phyloP scores from a whole-genome alignment of 257 asterid species.

The Solanum pennellii region DNA sequence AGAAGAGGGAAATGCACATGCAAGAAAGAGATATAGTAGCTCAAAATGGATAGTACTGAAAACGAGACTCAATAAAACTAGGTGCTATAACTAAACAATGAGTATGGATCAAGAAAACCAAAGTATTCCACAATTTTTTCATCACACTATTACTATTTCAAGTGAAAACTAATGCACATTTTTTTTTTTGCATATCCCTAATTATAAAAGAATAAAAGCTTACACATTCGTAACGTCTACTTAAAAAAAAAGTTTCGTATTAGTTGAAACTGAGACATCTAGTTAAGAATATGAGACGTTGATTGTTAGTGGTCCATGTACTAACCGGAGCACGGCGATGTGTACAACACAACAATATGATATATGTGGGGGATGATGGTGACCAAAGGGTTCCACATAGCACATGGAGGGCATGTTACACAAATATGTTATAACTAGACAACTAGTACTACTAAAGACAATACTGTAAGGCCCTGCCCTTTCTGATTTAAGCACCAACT shows the following conservation, averaged over 20 bases:
- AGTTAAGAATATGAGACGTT: background rate
- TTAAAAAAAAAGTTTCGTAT: background rate
- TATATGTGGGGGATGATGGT: conserved; percentile 15
- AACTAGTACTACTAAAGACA: background rate
- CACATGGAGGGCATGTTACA: conserved; percentile 87
- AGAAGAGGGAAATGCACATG: background rate
- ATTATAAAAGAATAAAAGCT: background rate
- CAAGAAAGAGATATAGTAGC: background rate
- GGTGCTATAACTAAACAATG: background rate
- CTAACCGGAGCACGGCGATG: conserved; percentile 4
- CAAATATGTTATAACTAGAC: background rate
- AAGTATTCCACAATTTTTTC: background rate
- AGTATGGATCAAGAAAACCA: background rate
- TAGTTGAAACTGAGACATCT: background rate
- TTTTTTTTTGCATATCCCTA: background rate
- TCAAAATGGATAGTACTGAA: background rate
- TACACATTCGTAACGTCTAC: background rate
- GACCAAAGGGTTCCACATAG: conserved; percentile 33
- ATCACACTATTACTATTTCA: background rate
- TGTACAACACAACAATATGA: conserved; percentile 6
- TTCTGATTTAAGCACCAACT: conserved; percentile 21
- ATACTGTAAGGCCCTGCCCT: background rate
- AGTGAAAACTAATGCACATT: background rate
- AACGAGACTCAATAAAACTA: background rate
- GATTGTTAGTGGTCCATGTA: background rate